phyloP scores from a whole-genome alignment of 2,329 filamentous ascomycete species.

The Macrophomina phaseolina region DNA sequence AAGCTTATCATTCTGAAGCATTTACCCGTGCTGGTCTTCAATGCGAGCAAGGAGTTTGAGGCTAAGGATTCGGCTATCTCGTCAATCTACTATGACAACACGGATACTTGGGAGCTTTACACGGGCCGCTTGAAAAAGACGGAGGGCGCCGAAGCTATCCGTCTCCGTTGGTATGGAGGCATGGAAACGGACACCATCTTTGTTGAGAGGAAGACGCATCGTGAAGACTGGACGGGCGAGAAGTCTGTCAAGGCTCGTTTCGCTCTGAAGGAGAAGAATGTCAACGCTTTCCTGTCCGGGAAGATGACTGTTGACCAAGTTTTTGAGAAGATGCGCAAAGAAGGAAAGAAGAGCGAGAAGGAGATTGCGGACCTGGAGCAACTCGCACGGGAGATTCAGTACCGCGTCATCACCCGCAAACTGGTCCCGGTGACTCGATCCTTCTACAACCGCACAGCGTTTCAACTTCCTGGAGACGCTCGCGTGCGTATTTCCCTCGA shows the following conservation, averaged over 20 bases:
- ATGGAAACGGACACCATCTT: conserved; percentile 97
- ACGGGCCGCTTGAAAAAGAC: conserved; percentile 95
- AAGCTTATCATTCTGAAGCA: conserved; percentile 99
- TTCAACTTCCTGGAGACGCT: conserved; percentile 94
- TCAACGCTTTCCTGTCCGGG: conserved; percentile 87
- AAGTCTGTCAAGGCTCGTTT: conserved; percentile 99
- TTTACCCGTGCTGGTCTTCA: conserved; percentile 95
- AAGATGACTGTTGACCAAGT: conserved; percentile 82
- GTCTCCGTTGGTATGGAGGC: conserved; percentile 94
- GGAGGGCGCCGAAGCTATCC: conserved; percentile 94
- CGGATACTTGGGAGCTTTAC: conserved; percentile 92
- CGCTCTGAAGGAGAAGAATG: conserved; percentile 93
- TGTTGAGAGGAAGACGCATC: conserved; percentile 95
- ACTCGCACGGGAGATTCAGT: conserved; percentile 90
- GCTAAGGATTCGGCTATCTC: conserved; percentile 90
- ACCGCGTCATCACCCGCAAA: conserved; percentile 84
- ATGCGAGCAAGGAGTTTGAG: conserved; percentile 95
- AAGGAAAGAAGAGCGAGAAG: conserved; percentile 91
- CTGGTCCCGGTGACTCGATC: conserved; percentile 90
- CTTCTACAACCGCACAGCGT: conserved; percentile 98
- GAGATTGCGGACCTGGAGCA: conserved; percentile 91
- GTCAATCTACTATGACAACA: conserved; percentile 98
- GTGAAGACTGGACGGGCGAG: conserved; percentile 98
- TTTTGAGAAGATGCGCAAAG: conserved; percentile 96
- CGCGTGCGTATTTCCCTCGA: conserved; percentile 96